Evolutionary conservation across 2,329 filamentous ascomycete species (phyloP).

Genomic region (Colletotrichum tamarilloi): DNA sequence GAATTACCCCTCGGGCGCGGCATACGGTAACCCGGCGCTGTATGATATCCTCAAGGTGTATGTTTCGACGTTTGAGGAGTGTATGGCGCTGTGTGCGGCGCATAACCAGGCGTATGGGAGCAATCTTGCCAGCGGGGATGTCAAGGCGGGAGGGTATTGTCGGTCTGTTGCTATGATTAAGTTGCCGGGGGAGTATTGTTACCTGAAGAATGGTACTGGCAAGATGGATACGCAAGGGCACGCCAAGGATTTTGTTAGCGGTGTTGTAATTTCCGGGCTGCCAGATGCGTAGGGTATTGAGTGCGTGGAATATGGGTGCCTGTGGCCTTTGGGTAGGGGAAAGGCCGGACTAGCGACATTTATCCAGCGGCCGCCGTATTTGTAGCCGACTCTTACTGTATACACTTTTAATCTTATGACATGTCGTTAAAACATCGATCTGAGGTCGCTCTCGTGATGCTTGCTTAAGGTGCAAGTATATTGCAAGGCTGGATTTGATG

Average conservation of each 20-base stretch:
- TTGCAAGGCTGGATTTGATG: too few species aligned
- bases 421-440: too few species aligned
- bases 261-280: slow-evolving; percentile 22
- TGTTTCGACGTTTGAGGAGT: slow-evolving; percentile 36
- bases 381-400: too few species aligned
- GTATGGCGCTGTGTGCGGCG: slow-evolving; percentile 37
- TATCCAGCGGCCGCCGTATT: too few species aligned
- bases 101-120: slow-evolving; percentile 26
- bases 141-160: slow-evolving; percentile 23
- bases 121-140: slow-evolving; percentile 13
- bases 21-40: slow-evolving; percentile 33
- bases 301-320: too few species aligned
- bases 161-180: slow-evolving; percentile 37
- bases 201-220: slow-evolving; percentile 39
- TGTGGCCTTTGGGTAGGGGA: neutral
- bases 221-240: slow-evolving; percentile 29
- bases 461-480: too few species aligned
- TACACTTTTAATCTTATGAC: too few species aligned
- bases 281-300: neutral
- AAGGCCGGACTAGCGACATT: too few species aligned
- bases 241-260: slow-evolving; percentile 28
- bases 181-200: slow-evolving; percentile 37
- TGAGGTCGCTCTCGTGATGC: too few species aligned
- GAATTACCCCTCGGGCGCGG: slow-evolving; percentile 34
- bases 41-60: slow-evolving; percentile 38